A percentile compares a stretch with the other conserved stretches of the same genome.
Evolutionary conservation across 768 basidiomycete species (phyloP).

Genomic region (Lactifluus pinguis): DNA sequence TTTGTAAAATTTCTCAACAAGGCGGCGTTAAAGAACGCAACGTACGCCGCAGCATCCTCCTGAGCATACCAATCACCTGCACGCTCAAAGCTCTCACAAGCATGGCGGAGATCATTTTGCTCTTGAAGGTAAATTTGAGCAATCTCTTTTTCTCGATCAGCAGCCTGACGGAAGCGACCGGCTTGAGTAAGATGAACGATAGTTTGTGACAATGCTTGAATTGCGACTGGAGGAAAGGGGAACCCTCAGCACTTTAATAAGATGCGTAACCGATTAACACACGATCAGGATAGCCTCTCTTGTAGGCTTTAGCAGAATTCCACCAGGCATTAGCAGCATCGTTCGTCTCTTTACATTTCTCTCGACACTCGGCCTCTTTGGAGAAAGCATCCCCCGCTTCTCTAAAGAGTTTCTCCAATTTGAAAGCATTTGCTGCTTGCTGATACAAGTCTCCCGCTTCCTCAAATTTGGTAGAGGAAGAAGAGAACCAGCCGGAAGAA

Average conservation of each 20-base stretch:
- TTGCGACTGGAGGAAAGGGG: constrained; percentile 53
- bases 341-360: constrained; percentile 77
- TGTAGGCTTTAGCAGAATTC: constrained; percentile 96
- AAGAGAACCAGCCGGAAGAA: constrained; percentile 83
- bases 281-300: constrained; percentile 81
- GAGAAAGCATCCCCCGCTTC: constrained; percentile 90
- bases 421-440: constrained; percentile 89
- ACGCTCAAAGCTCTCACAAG: constrained; percentile 83
- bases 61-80: constrained; percentile 98
- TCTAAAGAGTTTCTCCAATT: constrained; percentile 85
- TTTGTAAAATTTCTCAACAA: not conserved
- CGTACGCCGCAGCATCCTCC: constrained; percentile 94
- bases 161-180: constrained; percentile 94
- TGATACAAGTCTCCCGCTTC: constrained; percentile 95
- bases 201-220: constrained; percentile 78
- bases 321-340: constrained; percentile 99
- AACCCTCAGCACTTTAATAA: not conserved
- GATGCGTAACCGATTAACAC: constrained; percentile 23
- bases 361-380: constrained; percentile 89
- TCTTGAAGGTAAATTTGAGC: constrained; percentile 89
- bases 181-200: constrained; percentile 72
- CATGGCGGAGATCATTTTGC: constrained; percentile 65
- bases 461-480: constrained; percentile 75
- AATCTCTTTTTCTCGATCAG: constrained; percentile 96
- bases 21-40: constrained; percentile 8